Evolutionary conservation across 345 rosid genomes (phyloP).

Genomic region (Lumnitzera racemosa): DNA sequence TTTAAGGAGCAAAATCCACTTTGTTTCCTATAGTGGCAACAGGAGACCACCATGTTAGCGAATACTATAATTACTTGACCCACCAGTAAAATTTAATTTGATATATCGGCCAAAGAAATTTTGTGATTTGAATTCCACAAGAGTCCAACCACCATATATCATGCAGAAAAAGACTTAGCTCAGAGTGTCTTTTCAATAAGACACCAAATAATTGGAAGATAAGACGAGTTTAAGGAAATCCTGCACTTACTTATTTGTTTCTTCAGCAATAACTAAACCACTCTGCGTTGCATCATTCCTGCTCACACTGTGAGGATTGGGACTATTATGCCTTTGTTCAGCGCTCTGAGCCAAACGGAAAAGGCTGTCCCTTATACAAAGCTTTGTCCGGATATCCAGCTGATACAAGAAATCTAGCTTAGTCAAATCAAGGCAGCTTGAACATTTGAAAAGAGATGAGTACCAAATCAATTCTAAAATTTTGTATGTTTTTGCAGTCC

Average conservation of each 20-base stretch:
- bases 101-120: too few species aligned
- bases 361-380: constrained; percentile 87
- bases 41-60: too few species aligned
- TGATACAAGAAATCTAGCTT: constrained; percentile 13
- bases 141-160: too few species aligned
- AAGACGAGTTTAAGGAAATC: background rate
- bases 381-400: constrained; percentile 87
- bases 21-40: too few species aligned
- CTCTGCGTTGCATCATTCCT: constrained; percentile 29
- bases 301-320: constrained; percentile 24
- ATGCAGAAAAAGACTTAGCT: too few species aligned
- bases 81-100: too few species aligned
- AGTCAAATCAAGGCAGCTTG: background rate
- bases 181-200: too few species aligned
- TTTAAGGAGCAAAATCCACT: too few species aligned
- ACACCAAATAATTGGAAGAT: background rate
- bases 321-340: constrained; percentile 60
- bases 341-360: constrained; percentile 92
- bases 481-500: background rate
- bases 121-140: too few species aligned
- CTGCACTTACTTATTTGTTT: constrained; percentile 53
- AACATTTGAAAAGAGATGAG: background rate
- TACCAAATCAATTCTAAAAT: background rate
- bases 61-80: too few species aligned
- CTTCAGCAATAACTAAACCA: constrained; percentile 34